Base-by-base conservation (phyloP, 129 eudicot genomes). In the Escallonia rubra region DNA sequence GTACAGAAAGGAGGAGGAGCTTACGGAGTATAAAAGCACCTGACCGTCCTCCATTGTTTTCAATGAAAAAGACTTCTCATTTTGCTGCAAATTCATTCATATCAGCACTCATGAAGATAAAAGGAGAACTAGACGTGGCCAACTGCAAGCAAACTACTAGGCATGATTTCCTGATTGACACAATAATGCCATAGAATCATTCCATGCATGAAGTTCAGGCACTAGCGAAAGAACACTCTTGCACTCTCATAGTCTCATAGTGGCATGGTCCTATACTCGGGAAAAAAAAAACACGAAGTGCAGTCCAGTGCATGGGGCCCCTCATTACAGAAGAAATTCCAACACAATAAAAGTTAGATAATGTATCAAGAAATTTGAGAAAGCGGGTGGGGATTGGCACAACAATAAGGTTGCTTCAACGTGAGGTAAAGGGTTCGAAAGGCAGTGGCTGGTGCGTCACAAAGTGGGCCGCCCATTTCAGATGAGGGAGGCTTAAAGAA, bases 41-140 rank as follows among this genome's bases (percentile, higher is more conserved):
- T 71, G 83, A 61, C 98, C 98, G 52, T 93, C 98, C 79, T 92
- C 98, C 96, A 93, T 93, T 4, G 98, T 89, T 79, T 93, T 93
- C 68, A 93, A 74, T 8, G 87, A 86, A 71, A 82, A 84, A 48
- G 96, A 80, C 80, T 82, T 93, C 39, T 93, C 96, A 65, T 89
- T 93, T 65, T 89, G 91, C 98, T 93, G 88, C n/a, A 67, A 80
- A 57, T 66, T 69, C 10, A 16, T 50, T 51, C 41, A 40, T 62
- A 69, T 64, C 13, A 73, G 61, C 57, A 45, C 41, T 63, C 46
- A 68, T 52, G 55, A 48, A 55, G 16, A 54, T 55, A 55, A 10
- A 16, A 67, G 23, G 49, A 66, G 57, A 74, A 68, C 45, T 47
- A 76, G 6, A 34, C 12, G 4, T 53, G 8, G 59, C 11, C 59